Conservation (phyloP, 208 protist species). For the Herpetomonas samuelpessoai region DNA sequence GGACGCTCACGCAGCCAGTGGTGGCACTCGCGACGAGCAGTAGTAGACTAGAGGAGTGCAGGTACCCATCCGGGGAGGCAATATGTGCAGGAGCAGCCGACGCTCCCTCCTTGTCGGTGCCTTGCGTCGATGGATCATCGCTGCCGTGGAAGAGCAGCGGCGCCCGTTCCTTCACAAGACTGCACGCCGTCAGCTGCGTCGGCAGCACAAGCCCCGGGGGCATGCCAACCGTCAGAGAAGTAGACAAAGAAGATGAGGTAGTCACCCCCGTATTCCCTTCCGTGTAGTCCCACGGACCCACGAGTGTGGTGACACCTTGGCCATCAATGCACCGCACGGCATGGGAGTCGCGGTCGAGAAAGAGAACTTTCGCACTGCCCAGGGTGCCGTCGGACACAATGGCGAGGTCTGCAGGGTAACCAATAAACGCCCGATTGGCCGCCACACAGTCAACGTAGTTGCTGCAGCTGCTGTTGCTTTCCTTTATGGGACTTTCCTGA, state of each 20-base stretch:
- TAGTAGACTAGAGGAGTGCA: conserved; percentile 31
- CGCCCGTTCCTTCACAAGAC: conserved; percentile 30
- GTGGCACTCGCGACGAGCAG: conserved; percentile 30
- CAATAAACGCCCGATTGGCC: conserved; percentile 29
- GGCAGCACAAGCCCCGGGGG: conserved; percentile 19
- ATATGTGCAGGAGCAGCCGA: not conserved
- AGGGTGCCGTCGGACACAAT: conserved; percentile 36
- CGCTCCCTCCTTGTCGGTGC: not conserved
- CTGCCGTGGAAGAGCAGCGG: conserved; percentile 14
- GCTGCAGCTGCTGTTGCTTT: not conserved
- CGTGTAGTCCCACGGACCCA: conserved; percentile 38
- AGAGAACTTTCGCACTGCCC: conserved; percentile 34
- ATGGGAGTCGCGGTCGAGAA: conserved; percentile 41
- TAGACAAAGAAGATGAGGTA: no score
- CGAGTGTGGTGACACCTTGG: conserved; percentile 47
- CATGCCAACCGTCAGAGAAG: conserved; percentile 11
- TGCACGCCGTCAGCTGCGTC: conserved; percentile 16
- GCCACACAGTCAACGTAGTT: conserved; percentile 33
- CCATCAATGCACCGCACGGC: conserved; percentile 42
- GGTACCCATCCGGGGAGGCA: conserved; percentile 37
- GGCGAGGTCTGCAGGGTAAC: conserved; percentile 40
- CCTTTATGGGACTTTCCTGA: not conserved
- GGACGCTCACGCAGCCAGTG: conserved; percentile 21
- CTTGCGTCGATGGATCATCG: not conserved
- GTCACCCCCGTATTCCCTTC: not conserved